Evolutionary conservation across 1,284 basidiomycete species (phyloP), one percentile per base, ranked within the genome.

Genomic region (Trichosporon inkin): DNA sequence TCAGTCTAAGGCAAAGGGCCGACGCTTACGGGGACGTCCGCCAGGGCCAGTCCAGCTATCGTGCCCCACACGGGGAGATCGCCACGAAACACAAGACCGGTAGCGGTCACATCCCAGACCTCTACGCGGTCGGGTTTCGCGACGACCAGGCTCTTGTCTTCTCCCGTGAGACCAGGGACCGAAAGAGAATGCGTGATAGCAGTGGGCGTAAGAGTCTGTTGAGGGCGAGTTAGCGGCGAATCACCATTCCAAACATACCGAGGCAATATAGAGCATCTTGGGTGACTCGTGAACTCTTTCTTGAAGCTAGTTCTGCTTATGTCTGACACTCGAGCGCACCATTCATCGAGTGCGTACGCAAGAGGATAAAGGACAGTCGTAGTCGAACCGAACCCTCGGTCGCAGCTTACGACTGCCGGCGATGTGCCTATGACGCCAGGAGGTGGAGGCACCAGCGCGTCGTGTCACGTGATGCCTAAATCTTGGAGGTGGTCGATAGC

Each of bases 151-250:
- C 60, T 56, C 6, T 65, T 54, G 1, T 58, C 63, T 3, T 66
- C 47, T 0, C 62, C 57, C 1, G 70, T 72, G 56, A 79, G 65
- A n/a, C 60, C 58, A 8, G 62, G 24, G 22, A 74, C 59, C 13
- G 62, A 63, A 35, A 75, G 54, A 2, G 71, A 70, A 49, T 73
- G 70, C 10, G 77, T 64, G 61, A 78, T 67, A 11, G 76, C 70
- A 3, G 78, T 77, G 32, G 78, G 77, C 49, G 71, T 70, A 38
- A 78, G 71, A 32, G 78, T 76, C 78, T 80, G 44, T 1, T 22
- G 56, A 34, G 13, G 10, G 41, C 20, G 28, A 24, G 55, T 35
- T 28, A 32, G 28, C 38, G 10, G 11, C 5, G 10, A 34, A 10
- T 1, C 38, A 8, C 8, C 7, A 32, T 3, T 28, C 19, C 17